Base-by-base conservation (phyloP, 176 grass and related monocot species). In the Tillandsia leiboldiana region DNA sequence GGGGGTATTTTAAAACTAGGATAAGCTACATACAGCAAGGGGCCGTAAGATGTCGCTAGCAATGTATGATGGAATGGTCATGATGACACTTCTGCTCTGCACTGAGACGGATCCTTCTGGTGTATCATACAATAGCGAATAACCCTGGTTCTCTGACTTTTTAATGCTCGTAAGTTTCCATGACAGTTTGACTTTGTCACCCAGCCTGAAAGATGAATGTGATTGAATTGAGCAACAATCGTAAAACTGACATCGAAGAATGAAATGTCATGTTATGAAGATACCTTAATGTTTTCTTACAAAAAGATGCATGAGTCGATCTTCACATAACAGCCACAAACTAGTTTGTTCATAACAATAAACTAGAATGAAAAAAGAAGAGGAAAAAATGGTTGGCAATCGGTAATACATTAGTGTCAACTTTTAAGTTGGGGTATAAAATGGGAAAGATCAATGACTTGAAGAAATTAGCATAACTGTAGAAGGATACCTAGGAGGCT, bases 11-110 rank as follows among this genome's bases (percentile, higher is more conserved):
- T 10, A 58, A 49, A 42, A 49, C 15, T 26, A 66, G 48, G 23
- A 8, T 33, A 51, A 8, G 47, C 63, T 79, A 90, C 94, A 78
- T 85, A 99, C 94, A 71, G 94, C 90, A 69, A 99, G 87, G 73
- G 94, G 94, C 18, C 78, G 90, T 63, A 99, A 75, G 42, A 99
- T 87, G 66, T 83, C 66, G 62, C 90, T 84, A 79, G 95, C 87
- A 82, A 99, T 66, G 76, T 90, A 87, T 56, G 95, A 90, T 2
- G 95, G 95, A 68, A 99, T 76, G 14, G 95, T 99, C 68, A 99
- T 83, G 56, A 99, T 51, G 77, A 99, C 84, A 85, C 79, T 87
- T 79, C 81, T 85, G 79, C 82, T 81, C 75, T 85, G 76, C 75
- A 99, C 82, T 12, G 78, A 86, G 64, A 76, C 78, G 14, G 59